Conservation (phyloP, 2,329 filamentous ascomycete species). For the Pseudogymnoascus sp. region DNA sequence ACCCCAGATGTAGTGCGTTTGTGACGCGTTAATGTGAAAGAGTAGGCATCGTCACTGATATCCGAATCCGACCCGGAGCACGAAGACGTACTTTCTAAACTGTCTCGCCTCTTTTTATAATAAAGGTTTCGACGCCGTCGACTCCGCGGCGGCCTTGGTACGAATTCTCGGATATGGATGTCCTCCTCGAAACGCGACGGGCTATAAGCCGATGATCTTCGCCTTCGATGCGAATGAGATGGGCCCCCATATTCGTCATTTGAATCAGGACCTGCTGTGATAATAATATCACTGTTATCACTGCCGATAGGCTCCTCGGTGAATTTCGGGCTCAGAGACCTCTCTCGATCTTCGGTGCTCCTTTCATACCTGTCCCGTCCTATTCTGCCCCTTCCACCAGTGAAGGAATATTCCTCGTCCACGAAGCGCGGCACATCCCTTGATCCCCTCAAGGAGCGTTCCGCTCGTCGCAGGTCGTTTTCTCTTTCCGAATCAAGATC, state of each 20-base stretch:
- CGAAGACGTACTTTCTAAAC: background rate
- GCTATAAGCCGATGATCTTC: background rate
- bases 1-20: background rate
- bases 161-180: background rate
- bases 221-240: background rate
- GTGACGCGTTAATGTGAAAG: conserved; percentile 1
- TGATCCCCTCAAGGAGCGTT: background rate
- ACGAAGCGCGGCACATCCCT: background rate
- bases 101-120: background rate
- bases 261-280: conserved; percentile 5
- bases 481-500: conserved; percentile 3
- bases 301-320: background rate
- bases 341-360: background rate
- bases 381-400: background rate
- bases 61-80: background rate
- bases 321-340: conserved; percentile 3
- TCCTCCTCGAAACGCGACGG: background rate
- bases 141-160: background rate
- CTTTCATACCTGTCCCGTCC: background rate
- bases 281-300: conserved; percentile 7
- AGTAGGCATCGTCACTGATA: conserved; percentile 4
- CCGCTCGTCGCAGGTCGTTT: background rate
- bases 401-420: background rate
- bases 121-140: background rate
- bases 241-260: background rate